These are phyloP conservation scores for Cyclocybe cylindracea DNA, from an alignment of 768 basidiomycete species.

Conservation along the genomic window DNA sequence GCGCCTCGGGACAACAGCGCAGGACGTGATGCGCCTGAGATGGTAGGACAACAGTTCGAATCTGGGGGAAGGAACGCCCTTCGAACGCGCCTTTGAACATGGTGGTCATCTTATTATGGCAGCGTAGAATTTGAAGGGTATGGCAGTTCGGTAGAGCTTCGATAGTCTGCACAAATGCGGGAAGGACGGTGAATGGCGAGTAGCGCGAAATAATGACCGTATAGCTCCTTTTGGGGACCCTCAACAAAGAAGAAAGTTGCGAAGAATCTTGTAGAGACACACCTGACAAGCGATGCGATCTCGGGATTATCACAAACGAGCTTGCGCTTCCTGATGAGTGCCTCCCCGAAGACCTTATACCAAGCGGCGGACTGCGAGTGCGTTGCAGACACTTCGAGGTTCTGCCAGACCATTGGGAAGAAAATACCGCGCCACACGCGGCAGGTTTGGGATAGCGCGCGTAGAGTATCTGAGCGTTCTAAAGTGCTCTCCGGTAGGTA, in stretches of 20 bases:
- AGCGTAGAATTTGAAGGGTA: slow-evolving; percentile 31
- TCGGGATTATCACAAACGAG: slow-evolving; percentile 21
- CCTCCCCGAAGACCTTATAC: slow-evolving; percentile 22
- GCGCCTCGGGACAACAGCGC: slow-evolving; percentile 29
- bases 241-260: not conserved
- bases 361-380: slow-evolving; percentile 16
- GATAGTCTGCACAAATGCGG: slow-evolving; percentile 26
- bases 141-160: slow-evolving; percentile 29
- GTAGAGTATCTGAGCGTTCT: slow-evolving; percentile 27
- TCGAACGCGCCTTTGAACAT: slow-evolving; percentile 27
- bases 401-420: slow-evolving; percentile 30
- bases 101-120: slow-evolving; percentile 30
- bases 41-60: slow-evolving; percentile 25
- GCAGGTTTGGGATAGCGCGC: slow-evolving; percentile 36
- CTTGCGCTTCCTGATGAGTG: slow-evolving; percentile 24
- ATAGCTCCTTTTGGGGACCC: slow-evolving; percentile 17
- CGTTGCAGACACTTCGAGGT: slow-evolving; percentile 29
- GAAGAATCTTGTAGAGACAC: not conserved
- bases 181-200: slow-evolving; percentile 19
- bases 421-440: slow-evolving; percentile 25
- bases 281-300: slow-evolving; percentile 27
- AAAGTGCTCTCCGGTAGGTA: slow-evolving; percentile 4
- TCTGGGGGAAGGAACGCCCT: slow-evolving; percentile 19
- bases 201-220: slow-evolving; percentile 30
- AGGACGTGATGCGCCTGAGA: slow-evolving; percentile 29